Evolutionary conservation across 108 stramenopile genomes (phyloP).

Genomic region (Cyclotella cryptica): DNA sequence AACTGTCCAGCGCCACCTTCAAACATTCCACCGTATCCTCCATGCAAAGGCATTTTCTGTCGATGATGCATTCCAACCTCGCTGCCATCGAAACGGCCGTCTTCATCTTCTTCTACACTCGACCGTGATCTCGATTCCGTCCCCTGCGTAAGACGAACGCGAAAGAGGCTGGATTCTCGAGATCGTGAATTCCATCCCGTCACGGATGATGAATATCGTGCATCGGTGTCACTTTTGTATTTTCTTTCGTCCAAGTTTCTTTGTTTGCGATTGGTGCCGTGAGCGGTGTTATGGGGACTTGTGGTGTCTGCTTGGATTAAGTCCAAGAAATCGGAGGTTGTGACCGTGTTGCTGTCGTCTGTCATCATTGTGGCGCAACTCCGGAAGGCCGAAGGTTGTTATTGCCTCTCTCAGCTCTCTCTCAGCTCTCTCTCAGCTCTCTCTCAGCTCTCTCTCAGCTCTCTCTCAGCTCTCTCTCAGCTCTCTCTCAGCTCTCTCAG

Average conservation of each 20-base stretch:
- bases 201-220: background rate
- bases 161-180: constrained; percentile 1
- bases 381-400: no score
- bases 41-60: constrained; percentile 39
- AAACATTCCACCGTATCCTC: constrained; percentile 56
- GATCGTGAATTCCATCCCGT: background rate
- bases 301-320: constrained; percentile 42
- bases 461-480: no score
- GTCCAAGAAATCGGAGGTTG: constrained; percentile 40
- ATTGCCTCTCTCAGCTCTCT: no score
- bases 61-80: background rate
- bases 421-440: no score
- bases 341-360: constrained; percentile 35
- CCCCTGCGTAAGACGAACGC: constrained; percentile 5
- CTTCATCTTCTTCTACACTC: background rate
- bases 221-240: background rate
- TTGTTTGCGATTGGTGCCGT: background rate
- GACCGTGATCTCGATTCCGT: background rate
- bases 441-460: no score
- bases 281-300: background rate
- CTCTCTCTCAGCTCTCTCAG: no score
- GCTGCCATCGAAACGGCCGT: background rate
- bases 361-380: constrained; percentile 14
- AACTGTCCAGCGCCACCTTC: background rate
- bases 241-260: background rate